Evolutionary conservation across 2,329 filamentous ascomycete genomes (phyloP).

Genomic region (Pseudocercospora musae): DNA sequence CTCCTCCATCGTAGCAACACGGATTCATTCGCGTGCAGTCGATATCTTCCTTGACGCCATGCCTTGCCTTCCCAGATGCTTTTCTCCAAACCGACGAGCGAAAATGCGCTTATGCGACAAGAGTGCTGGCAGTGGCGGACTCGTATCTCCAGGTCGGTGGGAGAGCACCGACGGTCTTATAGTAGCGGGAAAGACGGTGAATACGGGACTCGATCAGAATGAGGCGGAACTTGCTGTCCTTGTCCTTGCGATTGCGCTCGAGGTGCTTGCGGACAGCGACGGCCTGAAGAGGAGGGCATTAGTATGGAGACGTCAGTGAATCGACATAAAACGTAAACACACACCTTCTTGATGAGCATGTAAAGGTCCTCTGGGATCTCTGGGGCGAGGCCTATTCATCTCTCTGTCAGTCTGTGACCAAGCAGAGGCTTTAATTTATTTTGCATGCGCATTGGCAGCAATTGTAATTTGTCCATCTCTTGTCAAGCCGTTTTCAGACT

Average conservation of each 20-base stretch:
- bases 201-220: conserved; percentile 99
- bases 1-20: conserved; percentile 16
- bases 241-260: conserved; percentile 99
- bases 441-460: conserved; percentile 21
- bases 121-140: conserved; percentile 90
- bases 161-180: conserved; percentile 86
- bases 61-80: conserved; percentile 20
- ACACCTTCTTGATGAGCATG: conserved; percentile 99
- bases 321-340: conserved; percentile 15
- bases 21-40: conserved; percentile 7
- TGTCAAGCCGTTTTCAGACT: conserved; percentile 20
- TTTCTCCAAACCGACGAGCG: conserved; percentile 11
- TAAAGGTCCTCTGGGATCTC: conserved; percentile 99
- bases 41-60: conserved; percentile 23
- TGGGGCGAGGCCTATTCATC: conserved; percentile 84
- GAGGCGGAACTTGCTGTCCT: conserved; percentile 99
- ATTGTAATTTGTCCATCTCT: conserved; percentile 26
- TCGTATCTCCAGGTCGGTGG: conserved; percentile 99
- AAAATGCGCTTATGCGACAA: conserved; percentile 70
- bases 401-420: conserved; percentile 45
- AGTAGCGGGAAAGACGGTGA: conserved; percentile 99
- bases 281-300: conserved; percentile 4
- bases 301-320: not conserved
- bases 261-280: conserved; percentile 92
- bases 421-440: conserved; percentile 40